Percentiles rank a stretch among this genome's conserved stretches.
Conservation (phyloP, 2,329 filamentous ascomycete species). For the Pyrenophora teres region DNA sequence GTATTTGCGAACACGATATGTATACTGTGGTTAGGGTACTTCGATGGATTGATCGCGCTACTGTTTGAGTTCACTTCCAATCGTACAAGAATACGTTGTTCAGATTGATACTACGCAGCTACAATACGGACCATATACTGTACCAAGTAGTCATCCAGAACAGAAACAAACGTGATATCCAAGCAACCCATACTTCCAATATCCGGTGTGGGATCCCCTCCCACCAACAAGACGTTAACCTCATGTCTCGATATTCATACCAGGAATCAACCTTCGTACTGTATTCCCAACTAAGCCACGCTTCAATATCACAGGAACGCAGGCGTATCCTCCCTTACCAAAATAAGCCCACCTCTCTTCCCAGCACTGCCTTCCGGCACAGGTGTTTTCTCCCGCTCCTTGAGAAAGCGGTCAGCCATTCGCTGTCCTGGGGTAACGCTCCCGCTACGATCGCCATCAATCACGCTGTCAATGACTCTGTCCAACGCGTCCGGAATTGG, state of each 20-base stretch:
- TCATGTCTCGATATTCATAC: neutral
- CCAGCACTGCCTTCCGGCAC: neutral
- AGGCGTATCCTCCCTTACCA: constrained; percentile 30
- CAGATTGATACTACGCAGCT: neutral
- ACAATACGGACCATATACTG: neutral
- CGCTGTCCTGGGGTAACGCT: constrained; percentile 38
- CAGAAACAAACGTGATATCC: neutral
- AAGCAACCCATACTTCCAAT: neutral
- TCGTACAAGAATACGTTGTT: neutral
- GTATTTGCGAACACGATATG: no score
- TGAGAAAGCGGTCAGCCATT: constrained; percentile 40
- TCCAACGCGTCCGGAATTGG: constrained; percentile 16
- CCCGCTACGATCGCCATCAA: constrained; percentile 13
- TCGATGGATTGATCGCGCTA: no score
- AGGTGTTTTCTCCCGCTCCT: constrained; percentile 19
- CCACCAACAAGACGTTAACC: no score
- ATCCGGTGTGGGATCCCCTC: neutral
- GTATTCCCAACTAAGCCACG: no score
- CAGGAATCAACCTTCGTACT: neutral
- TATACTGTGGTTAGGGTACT: no score
- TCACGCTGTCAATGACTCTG: constrained; percentile 16
- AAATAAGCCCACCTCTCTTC: constrained; percentile 8
- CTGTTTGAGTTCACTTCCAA: no score
- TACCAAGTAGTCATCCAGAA: neutral
- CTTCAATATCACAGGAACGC: constrained; percentile 24